Conservation (phyloP, 1,139 yeast species). For the Nakaseomyces kungkrabaensis region DNA sequence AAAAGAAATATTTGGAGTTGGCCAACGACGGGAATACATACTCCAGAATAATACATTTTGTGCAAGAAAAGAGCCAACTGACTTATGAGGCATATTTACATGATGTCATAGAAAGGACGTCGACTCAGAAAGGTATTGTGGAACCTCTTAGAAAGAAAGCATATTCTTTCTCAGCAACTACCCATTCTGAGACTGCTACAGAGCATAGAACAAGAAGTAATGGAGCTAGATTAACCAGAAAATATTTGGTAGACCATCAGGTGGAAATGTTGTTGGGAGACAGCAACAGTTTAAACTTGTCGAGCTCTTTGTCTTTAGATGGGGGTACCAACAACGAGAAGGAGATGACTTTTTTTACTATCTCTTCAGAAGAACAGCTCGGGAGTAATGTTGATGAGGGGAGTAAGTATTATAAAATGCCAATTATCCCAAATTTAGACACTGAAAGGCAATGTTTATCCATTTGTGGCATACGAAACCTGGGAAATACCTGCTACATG, state of each 20-base stretch:
- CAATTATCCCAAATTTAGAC: background rate
- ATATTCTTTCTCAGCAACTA: background rate
- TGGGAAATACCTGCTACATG: slow-evolving; percentile 63
- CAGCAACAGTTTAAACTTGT: no score
- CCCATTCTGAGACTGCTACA: no score
- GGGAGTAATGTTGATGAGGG: background rate
- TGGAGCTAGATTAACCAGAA: no score
- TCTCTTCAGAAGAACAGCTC: no score
- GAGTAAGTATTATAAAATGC: background rate
- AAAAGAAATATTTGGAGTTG: slow-evolving; percentile 8
- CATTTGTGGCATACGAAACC: slow-evolving; percentile 52
- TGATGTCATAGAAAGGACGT: background rate
- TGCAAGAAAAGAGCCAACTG: background rate
- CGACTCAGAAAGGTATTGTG: background rate
- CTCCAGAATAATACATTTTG: background rate
- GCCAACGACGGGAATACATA: background rate
- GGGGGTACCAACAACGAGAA: no score
- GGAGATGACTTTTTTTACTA: no score
- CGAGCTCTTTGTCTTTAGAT: no score
- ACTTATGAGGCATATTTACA: background rate
- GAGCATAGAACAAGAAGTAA: background rate
- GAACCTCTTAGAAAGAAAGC: background rate
- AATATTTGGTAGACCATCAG: no score
- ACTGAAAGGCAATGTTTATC: slow-evolving; percentile 21
- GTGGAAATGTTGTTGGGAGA: no score